Conservation (phyloP, 1,284 basidiomycete genomes). For the Ustilago trichophora region DNA sequence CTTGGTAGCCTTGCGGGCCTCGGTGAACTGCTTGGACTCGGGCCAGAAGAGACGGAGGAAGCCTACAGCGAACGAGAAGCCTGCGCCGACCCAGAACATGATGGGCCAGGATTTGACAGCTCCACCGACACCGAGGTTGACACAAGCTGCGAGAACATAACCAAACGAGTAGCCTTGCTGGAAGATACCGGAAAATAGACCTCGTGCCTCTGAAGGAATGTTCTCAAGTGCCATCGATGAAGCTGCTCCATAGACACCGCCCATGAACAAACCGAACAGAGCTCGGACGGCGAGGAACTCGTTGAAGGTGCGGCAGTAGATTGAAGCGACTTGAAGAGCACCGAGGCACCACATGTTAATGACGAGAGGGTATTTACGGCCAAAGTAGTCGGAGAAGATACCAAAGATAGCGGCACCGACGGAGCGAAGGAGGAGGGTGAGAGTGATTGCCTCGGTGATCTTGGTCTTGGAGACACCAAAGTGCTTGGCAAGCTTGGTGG, state of each 20-base stretch:
- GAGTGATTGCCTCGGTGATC: conserved; percentile 44
- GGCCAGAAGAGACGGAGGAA: conserved; percentile 43
- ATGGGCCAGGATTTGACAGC: conserved; percentile 36
- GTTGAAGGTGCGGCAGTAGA: too few relatives aligned
- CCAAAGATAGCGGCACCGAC: conserved; percentile 56
- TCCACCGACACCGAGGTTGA: conserved; percentile 51
- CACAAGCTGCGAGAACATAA: conserved; percentile 51
- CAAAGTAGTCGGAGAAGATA: conserved; percentile 37
- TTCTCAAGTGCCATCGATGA: conserved; percentile 38
- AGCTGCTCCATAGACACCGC: conserved; percentile 41
- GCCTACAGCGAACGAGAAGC: conserved; percentile 36
- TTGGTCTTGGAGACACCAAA: conserved; percentile 47
- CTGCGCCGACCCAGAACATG: conserved; percentile 57
- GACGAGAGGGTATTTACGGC: conserved; percentile 70
- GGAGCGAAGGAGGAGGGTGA: conserved; percentile 46
- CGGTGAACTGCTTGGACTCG: conserved; percentile 54
- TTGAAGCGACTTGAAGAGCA: too few relatives aligned
- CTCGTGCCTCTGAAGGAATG: conserved; percentile 46
- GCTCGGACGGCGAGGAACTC: conserved; percentile 52
- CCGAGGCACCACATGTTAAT: conserved; percentile 51
- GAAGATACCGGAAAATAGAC: conserved; percentile 51
- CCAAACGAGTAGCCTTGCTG: conserved; percentile 53
- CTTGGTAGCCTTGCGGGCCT: conserved; percentile 32
- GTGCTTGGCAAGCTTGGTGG: conserved; percentile 44
- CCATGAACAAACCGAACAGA: conserved; percentile 54